Percentiles rank a stretch among this genome's conserved stretches.
phyloP scores from a whole-genome alignment of 352 stramenopile species.

The Pythium scleroteichum region DNA sequence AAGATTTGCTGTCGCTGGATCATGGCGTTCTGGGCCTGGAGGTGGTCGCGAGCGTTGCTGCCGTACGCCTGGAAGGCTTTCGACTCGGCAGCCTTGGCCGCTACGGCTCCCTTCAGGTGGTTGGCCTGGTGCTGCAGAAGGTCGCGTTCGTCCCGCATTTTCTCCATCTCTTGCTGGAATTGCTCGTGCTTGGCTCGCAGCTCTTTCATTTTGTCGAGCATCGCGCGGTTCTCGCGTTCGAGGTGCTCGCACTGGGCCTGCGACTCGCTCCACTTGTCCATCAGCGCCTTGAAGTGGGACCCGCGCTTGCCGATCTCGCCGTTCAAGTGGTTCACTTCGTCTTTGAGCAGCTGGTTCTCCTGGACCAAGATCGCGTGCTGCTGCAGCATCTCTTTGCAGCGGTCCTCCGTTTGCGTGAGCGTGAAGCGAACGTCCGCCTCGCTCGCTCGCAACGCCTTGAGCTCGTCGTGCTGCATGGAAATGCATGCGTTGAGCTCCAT shows the following conservation, averaged over 20 bases:
- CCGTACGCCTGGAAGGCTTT: conserved; percentile 75
- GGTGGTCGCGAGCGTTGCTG: conserved; percentile 55
- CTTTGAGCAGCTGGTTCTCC: conserved; percentile 53
- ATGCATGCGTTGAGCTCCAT: conserved; percentile 73
- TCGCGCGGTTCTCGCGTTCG: conserved; percentile 50
- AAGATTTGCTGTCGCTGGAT: conserved; percentile 59
- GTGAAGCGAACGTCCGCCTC: conserved; percentile 41
- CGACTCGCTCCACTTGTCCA: conserved; percentile 74
- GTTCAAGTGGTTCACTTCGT: conserved; percentile 54
- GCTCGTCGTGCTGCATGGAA: conserved; percentile 79
- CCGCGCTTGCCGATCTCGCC: conserved; percentile 59
- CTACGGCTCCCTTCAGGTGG: conserved; percentile 70
- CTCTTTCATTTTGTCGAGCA: conserved; percentile 60
- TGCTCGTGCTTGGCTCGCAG: conserved; percentile 39
- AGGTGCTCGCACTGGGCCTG: conserved; percentile 61
- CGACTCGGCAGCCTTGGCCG: conserved; percentile 67
- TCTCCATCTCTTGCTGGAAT: conserved; percentile 41
- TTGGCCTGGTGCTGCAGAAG: conserved; percentile 66
- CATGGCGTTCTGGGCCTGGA: conserved; percentile 54
- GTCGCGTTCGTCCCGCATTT: conserved; percentile 57
- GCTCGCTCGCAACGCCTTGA: conserved; percentile 47
- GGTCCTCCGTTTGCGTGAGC: conserved; percentile 44
- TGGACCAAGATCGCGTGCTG: conserved; percentile 51
- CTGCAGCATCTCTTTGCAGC: conserved; percentile 43
- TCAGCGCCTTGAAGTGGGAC: conserved; percentile 58